Evolutionary conservation across 208 protist genomes (phyloP).

Genomic region (Trypanosoma caninum): DNA sequence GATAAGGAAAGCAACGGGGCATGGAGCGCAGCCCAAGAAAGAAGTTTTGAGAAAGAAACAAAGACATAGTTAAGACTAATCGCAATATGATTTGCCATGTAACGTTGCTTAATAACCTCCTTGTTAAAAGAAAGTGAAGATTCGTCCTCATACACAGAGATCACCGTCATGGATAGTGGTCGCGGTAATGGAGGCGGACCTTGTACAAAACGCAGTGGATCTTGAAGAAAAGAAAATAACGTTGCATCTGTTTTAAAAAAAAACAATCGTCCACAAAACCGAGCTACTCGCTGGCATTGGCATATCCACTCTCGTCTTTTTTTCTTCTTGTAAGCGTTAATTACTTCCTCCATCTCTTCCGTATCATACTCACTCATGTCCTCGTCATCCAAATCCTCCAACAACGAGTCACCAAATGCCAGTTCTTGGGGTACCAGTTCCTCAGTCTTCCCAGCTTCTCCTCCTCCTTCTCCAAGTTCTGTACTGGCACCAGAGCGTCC

Average conservation of each 20-base stretch:
- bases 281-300: slow-evolving; percentile 37
- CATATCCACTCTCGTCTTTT: slow-evolving; percentile 25
- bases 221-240: slow-evolving; percentile 53
- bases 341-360: slow-evolving; percentile 77
- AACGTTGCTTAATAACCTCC: slow-evolving; percentile 41
- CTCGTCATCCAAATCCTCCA: slow-evolving; percentile 39
- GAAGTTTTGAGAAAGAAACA: slow-evolving; percentile 66
- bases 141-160: slow-evolving; percentile 18
- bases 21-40: slow-evolving; percentile 71
- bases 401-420: not conserved
- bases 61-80: slow-evolving; percentile 56
- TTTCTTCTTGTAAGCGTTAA: slow-evolving; percentile 30
- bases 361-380: slow-evolving; percentile 61
- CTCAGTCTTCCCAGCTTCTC: not conserved
- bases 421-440: not conserved
- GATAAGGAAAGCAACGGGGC: slow-evolving; percentile 44
- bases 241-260: slow-evolving; percentile 69
- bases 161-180: slow-evolving; percentile 21
- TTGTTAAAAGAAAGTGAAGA: not conserved
- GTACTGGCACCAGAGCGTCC: not conserved
- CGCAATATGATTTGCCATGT: slow-evolving; percentile 64
- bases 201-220: slow-evolving; percentile 70
- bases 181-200: slow-evolving; percentile 58
- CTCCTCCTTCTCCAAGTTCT: not conserved
- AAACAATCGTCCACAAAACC: slow-evolving; percentile 62